Base-by-base conservation (phyloP, 352 stramenopile species). In the Globisporangium uncinulatum region DNA sequence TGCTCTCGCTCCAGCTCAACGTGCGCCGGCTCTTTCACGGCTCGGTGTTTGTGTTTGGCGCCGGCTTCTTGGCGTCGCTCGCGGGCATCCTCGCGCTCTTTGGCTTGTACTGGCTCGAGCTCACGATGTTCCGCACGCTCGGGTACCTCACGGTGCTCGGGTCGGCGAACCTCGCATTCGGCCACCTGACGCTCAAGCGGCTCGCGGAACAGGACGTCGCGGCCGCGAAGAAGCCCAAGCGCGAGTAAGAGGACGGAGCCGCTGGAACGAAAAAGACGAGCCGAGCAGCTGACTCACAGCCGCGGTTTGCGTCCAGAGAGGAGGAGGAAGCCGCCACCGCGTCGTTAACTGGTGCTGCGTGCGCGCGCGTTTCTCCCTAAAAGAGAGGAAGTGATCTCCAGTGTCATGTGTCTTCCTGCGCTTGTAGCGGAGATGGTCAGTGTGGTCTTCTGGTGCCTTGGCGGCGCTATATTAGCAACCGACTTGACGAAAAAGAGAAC, bases 41-140 rank as follows among this genome's bases (percentile, higher is more conserved):
- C 58, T 71, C 71, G 46, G 66, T 87, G 39, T 76, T 92, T 58
- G 66, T 85, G 14, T 88, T 87, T 56, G 81, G 82, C 66, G 63
- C 66, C 24, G 74, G 82, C 53, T 93, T 96, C 67, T 61, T 94
- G 42, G 70, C 59, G 24, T 94, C 83, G 51, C 65, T 96, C 31
- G 74, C 66, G 6, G 78, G 66, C 15, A 92, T 90, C 57, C 70
- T 95, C 9, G 71, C 61, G 60, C 84, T 96, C 48, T 96, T 94
- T 56, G 84, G 64, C 20, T 64, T 78, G 47, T 95, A 95, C 78
- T 96, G 87, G 87, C 73, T 94, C 48, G 72, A 91, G 67, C 73
- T 96, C 61, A 95, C 84, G 56, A 95, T 96, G 85, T 92, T 86
- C 76, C 73, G 74, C 54, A 92, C 81, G 51, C 63, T 94, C 51